phyloP scores from a whole-genome alignment of 2,329 filamentous ascomycete genomes.

The Hypoxylon sp. region DNA sequence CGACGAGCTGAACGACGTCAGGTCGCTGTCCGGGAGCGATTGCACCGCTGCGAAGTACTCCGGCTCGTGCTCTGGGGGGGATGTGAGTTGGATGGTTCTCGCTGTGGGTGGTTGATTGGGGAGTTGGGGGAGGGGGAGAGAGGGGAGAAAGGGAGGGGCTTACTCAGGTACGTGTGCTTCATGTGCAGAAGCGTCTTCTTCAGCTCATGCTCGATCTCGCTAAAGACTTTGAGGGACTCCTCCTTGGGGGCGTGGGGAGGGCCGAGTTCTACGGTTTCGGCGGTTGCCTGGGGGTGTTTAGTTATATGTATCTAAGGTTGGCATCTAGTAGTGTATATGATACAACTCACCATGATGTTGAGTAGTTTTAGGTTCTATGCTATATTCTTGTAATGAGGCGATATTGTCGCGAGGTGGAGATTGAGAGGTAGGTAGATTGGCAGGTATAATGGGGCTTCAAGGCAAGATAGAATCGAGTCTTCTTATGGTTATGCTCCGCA shows the following conservation, averaged over 20 bases:
- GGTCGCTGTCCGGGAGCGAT: slow-evolving; percentile 58
- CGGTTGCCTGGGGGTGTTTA: slow-evolving; percentile 60
- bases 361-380: background rate
- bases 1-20: slow-evolving; percentile 56
- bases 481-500: slow-evolving; percentile 28
- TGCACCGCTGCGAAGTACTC: slow-evolving; percentile 68
- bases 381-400: background rate
- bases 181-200: slow-evolving; percentile 66
- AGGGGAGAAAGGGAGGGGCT: background rate
- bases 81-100: slow-evolving; percentile 2
- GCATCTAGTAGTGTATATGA: background rate
- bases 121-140: background rate
- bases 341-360: slow-evolving; percentile 33
- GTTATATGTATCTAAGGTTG: no score
- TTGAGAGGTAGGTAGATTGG: background rate
- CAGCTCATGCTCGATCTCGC: slow-evolving; percentile 65
- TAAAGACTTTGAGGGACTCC: slow-evolving; percentile 66
- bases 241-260: slow-evolving; percentile 64
- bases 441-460: background rate
- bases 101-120: background rate
- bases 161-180: slow-evolving; percentile 52
- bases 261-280: slow-evolving; percentile 68
- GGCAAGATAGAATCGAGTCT: slow-evolving; percentile 4
- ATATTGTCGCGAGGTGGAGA: background rate
- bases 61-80: slow-evolving; percentile 65